These are phyloP conservation scores for Vitis hybrid DNA, from an alignment of 177 flowering plant species.

Conservation along the genomic window DNA sequence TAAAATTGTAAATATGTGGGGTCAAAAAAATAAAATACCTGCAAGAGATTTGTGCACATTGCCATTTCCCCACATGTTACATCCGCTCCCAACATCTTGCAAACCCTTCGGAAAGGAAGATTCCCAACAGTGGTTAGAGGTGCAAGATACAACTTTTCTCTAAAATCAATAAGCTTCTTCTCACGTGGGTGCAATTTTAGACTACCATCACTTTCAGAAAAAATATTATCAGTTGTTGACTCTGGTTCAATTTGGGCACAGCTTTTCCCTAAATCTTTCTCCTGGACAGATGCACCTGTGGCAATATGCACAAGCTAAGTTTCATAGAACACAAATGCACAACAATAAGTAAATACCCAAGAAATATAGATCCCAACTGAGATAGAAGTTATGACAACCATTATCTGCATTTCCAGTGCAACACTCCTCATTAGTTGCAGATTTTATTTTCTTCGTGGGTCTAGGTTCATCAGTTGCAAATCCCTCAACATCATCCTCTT, in stretches of 20 bases:
- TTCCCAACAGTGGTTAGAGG: conserved; percentile 98
- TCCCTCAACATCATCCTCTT: conserved; percentile 29
- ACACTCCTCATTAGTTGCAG: conserved; percentile 27
- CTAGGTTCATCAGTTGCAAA: conserved; percentile 37
- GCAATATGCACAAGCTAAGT: conserved; percentile 5
- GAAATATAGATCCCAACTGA: background rate
- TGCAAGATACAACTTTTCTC: conserved; percentile 88
- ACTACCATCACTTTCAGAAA: conserved; percentile 49
- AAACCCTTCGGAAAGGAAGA: conserved; percentile 89
- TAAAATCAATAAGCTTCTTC: conserved; percentile 86
- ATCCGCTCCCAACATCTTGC: conserved; percentile 91
- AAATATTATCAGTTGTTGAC: conserved; percentile 18
- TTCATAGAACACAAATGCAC: background rate
- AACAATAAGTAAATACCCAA: background rate
- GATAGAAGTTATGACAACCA: conserved; percentile 24
- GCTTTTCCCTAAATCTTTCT: conserved; percentile 24
- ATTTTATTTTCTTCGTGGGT: conserved; percentile 69
- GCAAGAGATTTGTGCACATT: conserved; percentile 93
- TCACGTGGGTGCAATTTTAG: conserved; percentile 79
- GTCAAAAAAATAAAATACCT: conserved; percentile 43
- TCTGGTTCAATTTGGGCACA: conserved; percentile 20
- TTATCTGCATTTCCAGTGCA: conserved; percentile 30
- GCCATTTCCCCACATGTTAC: conserved; percentile 99
- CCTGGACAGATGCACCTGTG: conserved; percentile 30
- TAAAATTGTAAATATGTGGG: background rate